Evolutionary conservation across 805 yeast species (phyloP).

Genomic region (Metschnikowia continentalis): DNA sequence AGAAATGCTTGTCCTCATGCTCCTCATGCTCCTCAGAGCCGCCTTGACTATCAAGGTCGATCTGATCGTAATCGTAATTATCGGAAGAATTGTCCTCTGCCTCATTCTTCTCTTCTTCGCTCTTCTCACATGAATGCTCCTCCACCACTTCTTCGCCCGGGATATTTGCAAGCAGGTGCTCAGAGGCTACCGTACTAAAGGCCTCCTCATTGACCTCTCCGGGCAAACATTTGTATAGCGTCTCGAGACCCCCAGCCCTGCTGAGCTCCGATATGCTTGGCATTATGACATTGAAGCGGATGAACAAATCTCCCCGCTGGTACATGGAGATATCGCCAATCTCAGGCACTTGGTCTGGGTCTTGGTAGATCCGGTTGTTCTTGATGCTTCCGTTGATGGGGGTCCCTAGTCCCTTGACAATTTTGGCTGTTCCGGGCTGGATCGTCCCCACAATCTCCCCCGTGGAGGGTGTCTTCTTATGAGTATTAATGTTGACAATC

Average conservation of each 20-base stretch:
- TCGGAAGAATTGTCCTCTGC: slow-evolving; percentile 6
- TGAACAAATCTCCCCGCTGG: slow-evolving; percentile 34
- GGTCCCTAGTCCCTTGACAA: slow-evolving; percentile 56
- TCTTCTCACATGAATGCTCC: not conserved
- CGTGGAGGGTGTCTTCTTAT: slow-evolving; percentile 23
- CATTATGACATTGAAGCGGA: slow-evolving; percentile 35
- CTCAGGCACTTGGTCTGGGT: not conserved
- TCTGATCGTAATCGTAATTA: slow-evolving; percentile 14
- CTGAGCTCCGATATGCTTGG: slow-evolving; percentile 29
- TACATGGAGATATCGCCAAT: slow-evolving; percentile 20
- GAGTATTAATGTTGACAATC: slow-evolving; percentile 31
- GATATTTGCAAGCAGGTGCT: slow-evolving; percentile 12
- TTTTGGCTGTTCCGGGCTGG: slow-evolving; percentile 45
- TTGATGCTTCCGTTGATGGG: slow-evolving; percentile 38
- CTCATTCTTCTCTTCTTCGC: not conserved
- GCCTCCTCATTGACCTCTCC: slow-evolving; percentile 6
- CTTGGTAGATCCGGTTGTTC: slow-evolving; percentile 25
- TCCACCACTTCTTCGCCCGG: slow-evolving; percentile 6
- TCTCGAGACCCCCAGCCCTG: slow-evolving; percentile 19
- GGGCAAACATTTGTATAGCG: slow-evolving; percentile 20
- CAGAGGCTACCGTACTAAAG: slow-evolving; percentile 7
- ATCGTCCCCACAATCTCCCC: slow-evolving; percentile 52
- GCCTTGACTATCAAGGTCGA: slow-evolving; percentile 14
- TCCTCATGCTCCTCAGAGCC: slow-evolving; percentile 17
- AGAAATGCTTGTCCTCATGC: slow-evolving; percentile 14